Conservation (phyloP, 352 stramenopile genomes). For the Poterioochromonas sp. region DNA sequence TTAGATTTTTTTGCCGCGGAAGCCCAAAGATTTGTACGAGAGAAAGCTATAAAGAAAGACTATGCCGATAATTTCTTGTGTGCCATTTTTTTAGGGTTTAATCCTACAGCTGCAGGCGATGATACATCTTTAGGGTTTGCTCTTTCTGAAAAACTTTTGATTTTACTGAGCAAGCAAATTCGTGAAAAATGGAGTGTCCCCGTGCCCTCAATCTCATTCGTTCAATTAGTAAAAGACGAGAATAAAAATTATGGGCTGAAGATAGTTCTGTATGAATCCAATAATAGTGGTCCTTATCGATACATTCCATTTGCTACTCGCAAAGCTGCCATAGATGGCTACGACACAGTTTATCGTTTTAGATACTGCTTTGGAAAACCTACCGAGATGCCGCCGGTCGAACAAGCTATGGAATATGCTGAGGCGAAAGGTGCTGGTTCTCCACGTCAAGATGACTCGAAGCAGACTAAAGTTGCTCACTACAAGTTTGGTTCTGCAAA, state of each 20-base stretch:
- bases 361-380: not conserved
- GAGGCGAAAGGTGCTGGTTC: not conserved
- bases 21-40: not conserved
- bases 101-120: not conserved
- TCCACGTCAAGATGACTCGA: not conserved
- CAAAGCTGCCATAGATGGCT: not conserved
- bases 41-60: not conserved
- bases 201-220: not conserved
- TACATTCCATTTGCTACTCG: too few species aligned
- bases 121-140: not conserved
- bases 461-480: not conserved
- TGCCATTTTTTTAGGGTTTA: not conserved
- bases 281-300: not conserved
- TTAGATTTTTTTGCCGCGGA: not conserved
- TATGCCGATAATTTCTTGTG: not conserved
- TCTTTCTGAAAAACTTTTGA: not conserved
- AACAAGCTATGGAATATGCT: not conserved
- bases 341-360: not conserved
- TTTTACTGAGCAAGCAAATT: not conserved
- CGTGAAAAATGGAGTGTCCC: not conserved
- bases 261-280: not conserved
- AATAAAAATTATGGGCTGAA: not conserved
- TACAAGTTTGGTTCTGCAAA: constrained; percentile 26
- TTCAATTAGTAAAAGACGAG: not conserved
- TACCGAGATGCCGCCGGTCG: not conserved